Evolutionary conservation across 352 stramenopile species (phyloP), one percentile per base, ranked within the genome.

Genomic region (Phytopythium mirpurense): DNA sequence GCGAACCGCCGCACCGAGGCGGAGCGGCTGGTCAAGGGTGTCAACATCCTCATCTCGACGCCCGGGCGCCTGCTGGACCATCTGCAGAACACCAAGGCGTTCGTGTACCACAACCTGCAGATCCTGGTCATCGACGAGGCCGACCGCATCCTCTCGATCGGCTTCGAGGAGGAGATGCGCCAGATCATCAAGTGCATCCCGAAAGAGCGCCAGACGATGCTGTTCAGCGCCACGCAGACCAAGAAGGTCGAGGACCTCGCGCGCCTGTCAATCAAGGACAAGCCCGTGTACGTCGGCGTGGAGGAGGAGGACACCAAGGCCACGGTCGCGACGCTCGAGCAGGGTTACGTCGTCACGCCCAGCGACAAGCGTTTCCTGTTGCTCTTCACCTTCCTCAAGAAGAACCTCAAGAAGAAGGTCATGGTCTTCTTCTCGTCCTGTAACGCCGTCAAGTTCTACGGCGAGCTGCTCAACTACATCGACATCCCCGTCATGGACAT

Each of bases 341-440:
- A 99, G 67, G 97, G 97, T 36, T 99, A 99, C 68, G 96, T 99
- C 14, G 97, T 98, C 37, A 98, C 95, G 59, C 89, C 94, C 11
- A 98, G 88, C 46, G 95, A 99, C 57, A 97, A 99, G 76, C 92
- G 97, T 32, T 99, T 99, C 64, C 76, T 99, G 45, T 72, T 99
- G 46, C 78, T 99, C 19, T 99, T 98, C 62, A 99, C 97, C 11
- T 99, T 99, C 73, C 69, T 99, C 26, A 99, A 99, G 68, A 98
- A 98, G 76, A 99, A 99, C 78, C 77, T 97, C 54, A 98, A 98
- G 64, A 99, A 99, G 66, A 99, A 99, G 67, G 95, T 98, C 50
- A 98, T 98, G 95, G 95, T 97, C 47, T 94, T 96, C 57, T 94
- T 96, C 44, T 93, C 78, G 54, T 90, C 80, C 5, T 96, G 86